These are phyloP conservation scores for Colletotrichum sp. DNA, from an alignment of 2,329 filamentous ascomycete genomes.

Conservation along the genomic window DNA sequence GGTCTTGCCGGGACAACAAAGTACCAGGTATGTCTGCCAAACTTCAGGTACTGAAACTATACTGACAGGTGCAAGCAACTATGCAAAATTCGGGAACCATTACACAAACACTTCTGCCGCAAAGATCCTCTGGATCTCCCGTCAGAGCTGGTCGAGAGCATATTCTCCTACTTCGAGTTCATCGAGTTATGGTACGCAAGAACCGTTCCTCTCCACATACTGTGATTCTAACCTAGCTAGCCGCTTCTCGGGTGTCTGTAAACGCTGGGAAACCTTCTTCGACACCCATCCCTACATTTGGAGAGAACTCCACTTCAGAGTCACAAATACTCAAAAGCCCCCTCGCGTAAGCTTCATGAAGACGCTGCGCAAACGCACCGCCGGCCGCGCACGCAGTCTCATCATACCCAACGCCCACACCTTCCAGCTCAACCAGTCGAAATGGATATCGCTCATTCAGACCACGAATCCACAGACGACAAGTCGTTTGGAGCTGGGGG, in stretches of 20 bases:
- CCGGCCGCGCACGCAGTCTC: slow-evolving; percentile 10
- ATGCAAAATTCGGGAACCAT: slow-evolving; percentile 34
- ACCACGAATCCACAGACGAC: slow-evolving; percentile 18
- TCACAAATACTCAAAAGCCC: neutral
- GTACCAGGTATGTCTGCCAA: slow-evolving; percentile 32
- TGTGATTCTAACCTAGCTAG: neutral
- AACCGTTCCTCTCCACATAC: neutral
- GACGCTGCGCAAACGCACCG: slow-evolving; percentile 11
- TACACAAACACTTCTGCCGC: slow-evolving; percentile 37
- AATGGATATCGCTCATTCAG: slow-evolving; percentile 19
- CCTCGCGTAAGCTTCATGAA: slow-evolving; percentile 10
- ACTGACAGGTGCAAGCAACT: slow-evolving; percentile 33
- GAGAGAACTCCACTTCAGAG: slow-evolving; percentile 14
- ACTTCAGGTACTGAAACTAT: too few species aligned
- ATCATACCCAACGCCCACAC: slow-evolving; percentile 10
- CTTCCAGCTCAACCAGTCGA: slow-evolving; percentile 17
- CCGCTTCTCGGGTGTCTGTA: slow-evolving; percentile 15
- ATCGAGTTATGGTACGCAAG: slow-evolving; percentile 12
- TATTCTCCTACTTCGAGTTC: slow-evolving; percentile 40
- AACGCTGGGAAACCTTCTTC: slow-evolving; percentile 20
- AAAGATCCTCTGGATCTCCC: slow-evolving; percentile 41
- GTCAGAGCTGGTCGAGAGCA: slow-evolving; percentile 38
- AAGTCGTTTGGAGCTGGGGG: slow-evolving; percentile 12
- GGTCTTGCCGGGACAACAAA: slow-evolving; percentile 32
- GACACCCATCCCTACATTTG: slow-evolving; percentile 19